A percentile compares a stretch with the other conserved stretches of the same genome.
Conservation (phyloP, 495 filamentous ascomycete species). For the Sordaria brevicollis region DNA sequence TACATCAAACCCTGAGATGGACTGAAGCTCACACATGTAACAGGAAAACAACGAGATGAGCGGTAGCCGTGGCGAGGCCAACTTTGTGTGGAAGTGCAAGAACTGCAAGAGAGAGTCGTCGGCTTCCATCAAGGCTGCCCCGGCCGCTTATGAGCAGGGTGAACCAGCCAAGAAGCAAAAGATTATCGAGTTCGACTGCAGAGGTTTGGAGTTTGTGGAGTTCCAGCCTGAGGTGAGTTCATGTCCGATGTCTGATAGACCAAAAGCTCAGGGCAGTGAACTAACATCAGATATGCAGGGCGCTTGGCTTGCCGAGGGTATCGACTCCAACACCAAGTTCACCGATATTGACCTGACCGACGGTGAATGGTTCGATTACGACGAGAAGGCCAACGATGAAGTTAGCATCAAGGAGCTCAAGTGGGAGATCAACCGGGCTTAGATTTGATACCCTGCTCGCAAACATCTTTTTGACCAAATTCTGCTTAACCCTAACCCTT, state of each 20-base stretch:
- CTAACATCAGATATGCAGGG: slow-evolving; percentile 40
- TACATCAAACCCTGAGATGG: background rate
- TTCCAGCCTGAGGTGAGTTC: slow-evolving; percentile 72
- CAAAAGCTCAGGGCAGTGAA: background rate
- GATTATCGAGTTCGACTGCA: slow-evolving; percentile 83
- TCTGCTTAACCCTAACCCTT: background rate
- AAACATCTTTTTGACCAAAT: background rate
- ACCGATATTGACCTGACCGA: slow-evolving; percentile 69
- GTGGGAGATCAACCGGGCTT: slow-evolving; percentile 72
- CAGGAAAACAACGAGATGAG: slow-evolving; percentile 82
- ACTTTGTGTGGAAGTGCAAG: slow-evolving; percentile 97
- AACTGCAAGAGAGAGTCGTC: slow-evolving; percentile 66
- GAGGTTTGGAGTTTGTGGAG: slow-evolving; percentile 82
- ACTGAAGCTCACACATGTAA: background rate
- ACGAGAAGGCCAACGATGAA: slow-evolving; percentile 48
- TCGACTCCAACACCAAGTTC: slow-evolving; percentile 72
- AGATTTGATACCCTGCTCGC: background rate
- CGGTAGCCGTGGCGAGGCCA: slow-evolving; percentile 86
- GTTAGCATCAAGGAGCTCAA: slow-evolving; percentile 77
- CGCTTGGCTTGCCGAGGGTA: slow-evolving; percentile 76
- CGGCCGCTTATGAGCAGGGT: slow-evolving; percentile 54
- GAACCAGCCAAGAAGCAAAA: slow-evolving; percentile 65
- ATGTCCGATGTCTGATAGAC: background rate
- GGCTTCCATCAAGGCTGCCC: slow-evolving; percentile 57
- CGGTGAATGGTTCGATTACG: slow-evolving; percentile 61